A percentile compares a stretch with the other conserved stretches of the same genome.
Conservation (phyloP, 2,329 filamentous ascomycete genomes). For the Pseudocercospora musae region DNA sequence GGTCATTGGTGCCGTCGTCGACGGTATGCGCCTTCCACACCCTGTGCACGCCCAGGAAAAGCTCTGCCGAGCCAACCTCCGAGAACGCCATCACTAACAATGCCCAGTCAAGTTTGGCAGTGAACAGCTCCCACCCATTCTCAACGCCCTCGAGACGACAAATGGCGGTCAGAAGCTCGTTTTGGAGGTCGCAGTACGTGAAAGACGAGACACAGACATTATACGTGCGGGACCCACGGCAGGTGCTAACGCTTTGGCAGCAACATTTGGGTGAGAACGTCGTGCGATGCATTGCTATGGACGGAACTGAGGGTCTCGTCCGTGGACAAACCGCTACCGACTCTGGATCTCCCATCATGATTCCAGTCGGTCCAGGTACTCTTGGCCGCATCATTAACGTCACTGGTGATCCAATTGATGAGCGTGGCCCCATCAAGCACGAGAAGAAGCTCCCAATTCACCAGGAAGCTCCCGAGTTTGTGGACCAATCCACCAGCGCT, state of each 20-base stretch:
- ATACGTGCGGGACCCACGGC: constrained; percentile 9
- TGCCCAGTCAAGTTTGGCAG: constrained; percentile 89
- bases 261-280: constrained; percentile 99
- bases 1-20: constrained; percentile 98
- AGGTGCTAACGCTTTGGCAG: constrained; percentile 48
- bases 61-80: constrained; percentile 27
- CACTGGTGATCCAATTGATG: constrained; percentile 99
- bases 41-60: constrained; percentile 16
- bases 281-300: constrained; percentile 99
- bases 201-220: constrained; percentile 18
- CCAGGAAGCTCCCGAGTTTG: constrained; percentile 87
- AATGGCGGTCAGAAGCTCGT: constrained; percentile 94
- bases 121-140: constrained; percentile 90
- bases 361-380: constrained; percentile 88
- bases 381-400: constrained; percentile 99
- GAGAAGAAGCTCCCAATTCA: constrained; percentile 87
- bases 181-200: constrained; percentile 89
- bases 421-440: constrained; percentile 96
- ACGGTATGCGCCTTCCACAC: constrained; percentile 65
- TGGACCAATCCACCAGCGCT: constrained; percentile 91
- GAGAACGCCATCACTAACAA: constrained; percentile 6
- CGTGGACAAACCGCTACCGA: constrained; percentile 82
- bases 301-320: constrained; percentile 99
- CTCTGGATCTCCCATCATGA: constrained; percentile 92
- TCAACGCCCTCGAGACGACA: constrained; percentile 89